A percentile compares a stretch with the other conserved stretches of the same genome.
phyloP scores from a whole-genome alignment of 2,329 filamentous ascomycete species.

The Apiospora kogelbergensis region DNA sequence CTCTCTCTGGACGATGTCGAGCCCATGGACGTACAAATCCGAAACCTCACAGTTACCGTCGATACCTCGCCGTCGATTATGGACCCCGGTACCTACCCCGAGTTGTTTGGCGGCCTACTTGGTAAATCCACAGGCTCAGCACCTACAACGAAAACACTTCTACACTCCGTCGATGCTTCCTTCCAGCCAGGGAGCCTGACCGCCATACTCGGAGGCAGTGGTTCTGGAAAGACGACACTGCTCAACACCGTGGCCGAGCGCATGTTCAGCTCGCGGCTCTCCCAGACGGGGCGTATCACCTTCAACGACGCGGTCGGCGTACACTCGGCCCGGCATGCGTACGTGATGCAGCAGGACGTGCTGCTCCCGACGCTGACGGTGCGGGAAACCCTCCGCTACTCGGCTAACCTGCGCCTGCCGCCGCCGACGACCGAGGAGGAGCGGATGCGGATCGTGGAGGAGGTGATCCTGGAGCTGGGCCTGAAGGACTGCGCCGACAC shows the following conservation, averaged over 20 bases:
- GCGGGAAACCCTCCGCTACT: slow-evolving; percentile 71
- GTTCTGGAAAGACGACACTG: slow-evolving; percentile 71
- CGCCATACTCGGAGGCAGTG: slow-evolving; percentile 74
- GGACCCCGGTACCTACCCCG: slow-evolving; percentile 46
- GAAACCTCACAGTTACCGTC: slow-evolving; percentile 52
- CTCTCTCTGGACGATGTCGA: slow-evolving; percentile 36
- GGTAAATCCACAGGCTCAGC: slow-evolving; percentile 22
- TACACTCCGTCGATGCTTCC: slow-evolving; percentile 63
- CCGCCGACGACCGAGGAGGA: slow-evolving; percentile 59
- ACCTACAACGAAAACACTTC: slow-evolving; percentile 49
- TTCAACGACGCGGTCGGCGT: slow-evolving; percentile 62
- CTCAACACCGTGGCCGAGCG: slow-evolving; percentile 72
- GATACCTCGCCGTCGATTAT: slow-evolving; percentile 57
- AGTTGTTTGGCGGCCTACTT: slow-evolving; percentile 38
- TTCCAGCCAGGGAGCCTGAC: slow-evolving; percentile 67
- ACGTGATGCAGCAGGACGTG: slow-evolving; percentile 77
- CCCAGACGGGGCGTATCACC: slow-evolving; percentile 52
- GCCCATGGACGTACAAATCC: slow-evolving; percentile 45
- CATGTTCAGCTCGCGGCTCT: slow-evolving; percentile 55
- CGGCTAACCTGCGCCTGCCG: slow-evolving; percentile 69
- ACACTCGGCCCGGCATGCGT: slow-evolving; percentile 59
- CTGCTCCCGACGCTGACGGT: slow-evolving; percentile 73
- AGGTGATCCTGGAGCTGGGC: slow-evolving; percentile 73
- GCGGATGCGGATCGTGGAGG: slow-evolving; percentile 65
- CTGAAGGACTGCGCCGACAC: slow-evolving; percentile 78